phyloP scores from a whole-genome alignment of 495 filamentous ascomycete genomes.

The Penicillium silybi region DNA sequence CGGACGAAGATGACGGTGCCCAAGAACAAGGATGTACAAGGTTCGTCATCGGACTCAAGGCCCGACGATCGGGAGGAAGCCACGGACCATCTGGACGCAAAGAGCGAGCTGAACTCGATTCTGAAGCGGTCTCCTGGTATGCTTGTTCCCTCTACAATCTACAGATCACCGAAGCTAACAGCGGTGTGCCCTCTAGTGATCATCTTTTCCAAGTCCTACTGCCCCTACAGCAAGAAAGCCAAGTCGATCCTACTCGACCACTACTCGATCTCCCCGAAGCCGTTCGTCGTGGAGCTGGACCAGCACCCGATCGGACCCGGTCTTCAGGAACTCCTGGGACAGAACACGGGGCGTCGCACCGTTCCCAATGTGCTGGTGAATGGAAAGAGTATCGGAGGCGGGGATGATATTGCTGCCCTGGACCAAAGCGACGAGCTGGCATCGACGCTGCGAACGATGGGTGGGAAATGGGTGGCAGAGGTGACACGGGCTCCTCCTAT shows the following conservation, averaged over 20 bases:
- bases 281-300: slow-evolving; percentile 90
- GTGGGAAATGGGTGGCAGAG: slow-evolving; percentile 63
- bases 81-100: slow-evolving; percentile 34
- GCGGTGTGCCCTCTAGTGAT: slow-evolving; percentile 56
- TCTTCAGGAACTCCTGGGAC: slow-evolving; percentile 64
- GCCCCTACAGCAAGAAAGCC: slow-evolving; percentile 75
- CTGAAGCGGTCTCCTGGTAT: slow-evolving; percentile 78
- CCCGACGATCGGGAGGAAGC: slow-evolving; percentile 17
- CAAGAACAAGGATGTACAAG: slow-evolving; percentile 32
- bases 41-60: background rate
- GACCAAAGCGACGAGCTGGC: slow-evolving; percentile 64
- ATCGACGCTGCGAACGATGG: slow-evolving; percentile 68
- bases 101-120: slow-evolving; percentile 65
- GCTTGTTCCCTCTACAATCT: slow-evolving; percentile 18
- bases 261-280: slow-evolving; percentile 76
- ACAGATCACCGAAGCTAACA: slow-evolving; percentile 13
- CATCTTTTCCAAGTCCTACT: slow-evolving; percentile 94
- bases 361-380: slow-evolving; percentile 90
- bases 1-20: slow-evolving; percentile 58
- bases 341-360: slow-evolving; percentile 74
- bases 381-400: slow-evolving; percentile 84
- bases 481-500: slow-evolving; percentile 22
- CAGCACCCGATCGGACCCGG: slow-evolving; percentile 66
- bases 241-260: slow-evolving; percentile 77
- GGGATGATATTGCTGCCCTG: slow-evolving; percentile 76